A percentile compares a stretch with the other conserved stretches of the same genome.
Conservation (phyloP, 2,329 filamentous ascomycete genomes). For the Chaetoscypha palmicola region DNA sequence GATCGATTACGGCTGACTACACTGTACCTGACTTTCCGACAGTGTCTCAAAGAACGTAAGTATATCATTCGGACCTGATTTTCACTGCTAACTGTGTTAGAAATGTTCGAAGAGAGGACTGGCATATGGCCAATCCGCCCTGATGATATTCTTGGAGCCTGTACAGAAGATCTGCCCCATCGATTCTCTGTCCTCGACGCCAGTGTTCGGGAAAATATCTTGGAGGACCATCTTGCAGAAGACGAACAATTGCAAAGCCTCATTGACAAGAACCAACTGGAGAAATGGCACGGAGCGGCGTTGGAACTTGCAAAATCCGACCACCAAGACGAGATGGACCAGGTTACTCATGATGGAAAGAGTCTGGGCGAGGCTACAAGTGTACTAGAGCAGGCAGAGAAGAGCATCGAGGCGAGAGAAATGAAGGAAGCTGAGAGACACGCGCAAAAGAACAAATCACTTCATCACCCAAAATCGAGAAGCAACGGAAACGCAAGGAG, state of each 20-base stretch:
- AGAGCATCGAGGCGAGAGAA: constrained; percentile 24
- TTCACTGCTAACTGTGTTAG: constrained; percentile 34
- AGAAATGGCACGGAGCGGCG: constrained; percentile 55
- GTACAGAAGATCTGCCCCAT: constrained; percentile 53
- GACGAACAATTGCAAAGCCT: constrained; percentile 58
- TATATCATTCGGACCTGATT: no score
- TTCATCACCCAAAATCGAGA: constrained; percentile 14
- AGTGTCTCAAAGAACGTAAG: constrained; percentile 60
- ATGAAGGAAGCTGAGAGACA: constrained; percentile 23
- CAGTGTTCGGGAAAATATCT: constrained; percentile 57
- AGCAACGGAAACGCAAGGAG: constrained; percentile 10
- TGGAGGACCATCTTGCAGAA: constrained; percentile 66
- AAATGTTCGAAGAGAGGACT: constrained; percentile 34
- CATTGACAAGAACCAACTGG: constrained; percentile 61
- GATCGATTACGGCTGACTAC: constrained; percentile 57
- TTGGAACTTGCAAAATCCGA: constrained; percentile 33
- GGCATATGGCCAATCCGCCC: constrained; percentile 43
- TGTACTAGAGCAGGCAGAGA: constrained; percentile 24
- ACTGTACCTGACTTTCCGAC: constrained; percentile 59
- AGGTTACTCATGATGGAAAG: constrained; percentile 22
- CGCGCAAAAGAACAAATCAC: constrained; percentile 20
- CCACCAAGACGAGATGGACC: constrained; percentile 30
- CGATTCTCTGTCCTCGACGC: constrained; percentile 54
- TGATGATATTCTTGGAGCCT: constrained; percentile 50
- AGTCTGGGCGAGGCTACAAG: constrained; percentile 18